These are phyloP conservation scores for Phytopythium mirpurense DNA, from an alignment of 352 stramenopile species.

Conservation along the genomic window DNA sequence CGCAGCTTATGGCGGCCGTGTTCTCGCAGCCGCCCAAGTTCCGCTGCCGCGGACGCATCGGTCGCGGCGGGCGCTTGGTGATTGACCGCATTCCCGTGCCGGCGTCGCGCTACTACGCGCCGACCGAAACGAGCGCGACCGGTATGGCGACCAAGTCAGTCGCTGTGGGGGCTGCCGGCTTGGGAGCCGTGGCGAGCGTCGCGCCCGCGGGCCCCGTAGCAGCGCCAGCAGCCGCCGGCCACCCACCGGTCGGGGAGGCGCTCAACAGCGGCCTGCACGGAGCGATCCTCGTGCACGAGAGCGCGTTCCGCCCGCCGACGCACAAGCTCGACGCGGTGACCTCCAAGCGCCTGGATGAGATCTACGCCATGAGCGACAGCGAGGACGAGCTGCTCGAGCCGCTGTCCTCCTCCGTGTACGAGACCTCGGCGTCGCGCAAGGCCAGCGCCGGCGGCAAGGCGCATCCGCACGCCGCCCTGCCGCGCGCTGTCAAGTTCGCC, in stretches of 20 bases:
- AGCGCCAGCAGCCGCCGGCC: background rate
- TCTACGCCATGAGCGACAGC: slow-evolving; percentile 83
- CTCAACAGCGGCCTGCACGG: slow-evolving; percentile 45
- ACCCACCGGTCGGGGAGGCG: slow-evolving; percentile 14
- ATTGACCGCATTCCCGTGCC: slow-evolving; percentile 71
- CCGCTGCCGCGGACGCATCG: slow-evolving; percentile 61
- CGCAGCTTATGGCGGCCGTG: slow-evolving; percentile 56
- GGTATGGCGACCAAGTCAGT: slow-evolving; percentile 9
- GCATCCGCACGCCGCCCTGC: slow-evolving; percentile 14
- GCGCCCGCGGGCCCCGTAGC: background rate
- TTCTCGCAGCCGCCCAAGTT: slow-evolving; percentile 73
- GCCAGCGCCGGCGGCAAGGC: slow-evolving; percentile 14
- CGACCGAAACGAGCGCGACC: slow-evolving; percentile 43
- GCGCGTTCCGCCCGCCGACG: slow-evolving; percentile 38
- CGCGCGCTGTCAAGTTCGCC: slow-evolving; percentile 55
- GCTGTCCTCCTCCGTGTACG: slow-evolving; percentile 48
- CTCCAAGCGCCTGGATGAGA: slow-evolving; percentile 59
- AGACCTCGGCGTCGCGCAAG: slow-evolving; percentile 34
- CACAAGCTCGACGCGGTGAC: slow-evolving; percentile 52
- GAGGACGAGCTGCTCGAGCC: slow-evolving; percentile 74
- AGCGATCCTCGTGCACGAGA: slow-evolving; percentile 62
- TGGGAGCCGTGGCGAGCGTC: background rate
- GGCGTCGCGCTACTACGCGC: slow-evolving; percentile 44
- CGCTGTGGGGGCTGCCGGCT: background rate
- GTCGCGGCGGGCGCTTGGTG: slow-evolving; percentile 61